phyloP scores from a whole-genome alignment of 176 grass and related monocot species.

The Carex kokanica region DNA sequence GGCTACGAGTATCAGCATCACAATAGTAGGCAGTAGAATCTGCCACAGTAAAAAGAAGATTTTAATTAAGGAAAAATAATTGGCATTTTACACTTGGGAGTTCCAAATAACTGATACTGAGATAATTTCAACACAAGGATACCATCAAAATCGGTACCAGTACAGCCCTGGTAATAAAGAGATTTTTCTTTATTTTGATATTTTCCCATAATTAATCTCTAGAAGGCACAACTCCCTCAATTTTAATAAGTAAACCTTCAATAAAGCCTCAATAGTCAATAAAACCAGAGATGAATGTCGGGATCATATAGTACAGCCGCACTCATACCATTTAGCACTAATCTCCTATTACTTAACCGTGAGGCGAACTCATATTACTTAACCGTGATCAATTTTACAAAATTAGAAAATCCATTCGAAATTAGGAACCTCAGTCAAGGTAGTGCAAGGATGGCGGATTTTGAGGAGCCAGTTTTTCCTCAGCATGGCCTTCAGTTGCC shows the following conservation, averaged over 20 bases:
- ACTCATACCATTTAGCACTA: background rate
- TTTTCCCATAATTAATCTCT: background rate
- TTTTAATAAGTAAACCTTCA: background rate
- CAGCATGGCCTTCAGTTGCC: slow-evolving; percentile 45
- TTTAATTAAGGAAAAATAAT: slow-evolving; percentile 8
- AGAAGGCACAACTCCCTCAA: background rate
- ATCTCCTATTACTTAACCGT: background rate
- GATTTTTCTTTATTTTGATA: background rate
- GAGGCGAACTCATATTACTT: background rate
- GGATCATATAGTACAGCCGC: background rate
- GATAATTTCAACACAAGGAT: background rate
- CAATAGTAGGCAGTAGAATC: slow-evolving; percentile 47
- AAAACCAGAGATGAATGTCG: background rate
- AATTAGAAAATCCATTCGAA: background rate
- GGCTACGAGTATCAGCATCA: slow-evolving; percentile 44
- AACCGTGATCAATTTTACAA: background rate
- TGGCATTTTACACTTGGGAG: background rate
- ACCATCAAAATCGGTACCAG: background rate
- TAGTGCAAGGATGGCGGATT: slow-evolving; percentile 39
- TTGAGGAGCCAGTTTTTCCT: slow-evolving; percentile 55
- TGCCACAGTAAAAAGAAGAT: slow-evolving; percentile 13
- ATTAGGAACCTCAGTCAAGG: slow-evolving; percentile 32
- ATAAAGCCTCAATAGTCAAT: background rate
- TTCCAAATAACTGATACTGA: background rate
- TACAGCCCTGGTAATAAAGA: background rate